Evolutionary conservation across 345 rosid genomes (phyloP).

Genomic region (Salix caprea): DNA sequence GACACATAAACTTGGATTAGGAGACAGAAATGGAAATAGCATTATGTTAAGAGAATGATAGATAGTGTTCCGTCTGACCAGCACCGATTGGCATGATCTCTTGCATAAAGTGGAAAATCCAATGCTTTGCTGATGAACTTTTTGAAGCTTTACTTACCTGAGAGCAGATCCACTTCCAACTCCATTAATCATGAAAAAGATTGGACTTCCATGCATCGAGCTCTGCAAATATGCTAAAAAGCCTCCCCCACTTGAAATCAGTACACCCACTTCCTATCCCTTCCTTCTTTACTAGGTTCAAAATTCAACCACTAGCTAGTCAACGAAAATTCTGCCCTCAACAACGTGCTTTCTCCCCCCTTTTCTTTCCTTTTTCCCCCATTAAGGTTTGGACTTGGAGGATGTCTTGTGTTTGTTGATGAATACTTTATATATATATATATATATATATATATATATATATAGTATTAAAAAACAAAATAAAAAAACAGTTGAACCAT

Average conservation of each 20-base stretch:
- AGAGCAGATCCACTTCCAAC: slow-evolving; percentile 18
- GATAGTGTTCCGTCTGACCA: slow-evolving; percentile 10
- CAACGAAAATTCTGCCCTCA: neutral
- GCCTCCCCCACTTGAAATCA: neutral
- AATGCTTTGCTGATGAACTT: neutral
- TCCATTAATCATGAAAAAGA: slow-evolving; percentile 27
- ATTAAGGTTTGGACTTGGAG: neutral
- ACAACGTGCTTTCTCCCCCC: too few relatives aligned
- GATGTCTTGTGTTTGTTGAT: too few relatives aligned
- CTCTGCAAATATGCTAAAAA: slow-evolving; percentile 18
- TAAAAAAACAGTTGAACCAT: too few relatives aligned
- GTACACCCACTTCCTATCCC: neutral
- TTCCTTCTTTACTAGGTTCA: neutral
- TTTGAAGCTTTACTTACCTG: neutral
- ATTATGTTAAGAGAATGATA: neutral
- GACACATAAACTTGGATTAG: neutral
- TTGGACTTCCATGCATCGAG: slow-evolving; percentile 42
- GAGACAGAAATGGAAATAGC: neutral
- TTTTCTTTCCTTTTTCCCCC: too few relatives aligned
- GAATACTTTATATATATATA: too few relatives aligned
- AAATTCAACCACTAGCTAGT: slow-evolving; percentile 5
- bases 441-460: too few relatives aligned
- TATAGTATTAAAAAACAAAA: too few relatives aligned
- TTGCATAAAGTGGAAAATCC: slow-evolving; percentile 16
- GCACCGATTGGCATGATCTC: slow-evolving; percentile 10